Conservation (phyloP, 208 protist genomes). For the Endotrypanum monterogeii region DNA sequence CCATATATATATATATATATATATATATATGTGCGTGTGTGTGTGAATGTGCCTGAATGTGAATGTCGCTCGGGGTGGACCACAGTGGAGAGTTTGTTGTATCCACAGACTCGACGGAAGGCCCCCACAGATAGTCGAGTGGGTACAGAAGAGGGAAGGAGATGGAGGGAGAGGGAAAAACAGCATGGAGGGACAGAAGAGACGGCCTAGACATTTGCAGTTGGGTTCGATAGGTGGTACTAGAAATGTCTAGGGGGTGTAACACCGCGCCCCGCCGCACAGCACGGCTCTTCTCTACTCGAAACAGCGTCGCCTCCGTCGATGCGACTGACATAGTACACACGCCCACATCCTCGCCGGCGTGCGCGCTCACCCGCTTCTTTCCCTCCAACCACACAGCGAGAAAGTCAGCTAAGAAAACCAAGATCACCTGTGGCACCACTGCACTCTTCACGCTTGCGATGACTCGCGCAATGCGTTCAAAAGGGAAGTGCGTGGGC, state of each 20-base stretch:
- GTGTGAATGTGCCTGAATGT: too few relatives aligned
- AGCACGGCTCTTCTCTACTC: too few relatives aligned
- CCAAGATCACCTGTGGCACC: not conserved
- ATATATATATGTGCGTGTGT: not conserved
- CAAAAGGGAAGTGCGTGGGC: not conserved
- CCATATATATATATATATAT: conserved; percentile 15
- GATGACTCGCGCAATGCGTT: not conserved
- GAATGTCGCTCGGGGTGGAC: conserved; percentile 8
- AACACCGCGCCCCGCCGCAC: not conserved
- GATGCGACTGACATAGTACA: too few relatives aligned
- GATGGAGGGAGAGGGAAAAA: not conserved
- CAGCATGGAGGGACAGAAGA: not conserved
- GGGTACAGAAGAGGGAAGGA: not conserved
- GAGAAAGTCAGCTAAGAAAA: not conserved
- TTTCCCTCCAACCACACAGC: too few relatives aligned
- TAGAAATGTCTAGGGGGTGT: not conserved
- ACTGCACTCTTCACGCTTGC: not conserved
- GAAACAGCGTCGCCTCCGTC: not conserved
- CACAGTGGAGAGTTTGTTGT: conserved; percentile 4
- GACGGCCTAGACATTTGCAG: not conserved
- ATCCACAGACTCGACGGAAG: conserved; percentile 9
- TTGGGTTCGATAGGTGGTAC: not conserved
- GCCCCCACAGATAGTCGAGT: not conserved
- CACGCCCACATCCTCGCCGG: not conserved
- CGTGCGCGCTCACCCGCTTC: not conserved